Conservation (phyloP, 768 basidiomycete genomes). For the Suillus luteus region DNA sequence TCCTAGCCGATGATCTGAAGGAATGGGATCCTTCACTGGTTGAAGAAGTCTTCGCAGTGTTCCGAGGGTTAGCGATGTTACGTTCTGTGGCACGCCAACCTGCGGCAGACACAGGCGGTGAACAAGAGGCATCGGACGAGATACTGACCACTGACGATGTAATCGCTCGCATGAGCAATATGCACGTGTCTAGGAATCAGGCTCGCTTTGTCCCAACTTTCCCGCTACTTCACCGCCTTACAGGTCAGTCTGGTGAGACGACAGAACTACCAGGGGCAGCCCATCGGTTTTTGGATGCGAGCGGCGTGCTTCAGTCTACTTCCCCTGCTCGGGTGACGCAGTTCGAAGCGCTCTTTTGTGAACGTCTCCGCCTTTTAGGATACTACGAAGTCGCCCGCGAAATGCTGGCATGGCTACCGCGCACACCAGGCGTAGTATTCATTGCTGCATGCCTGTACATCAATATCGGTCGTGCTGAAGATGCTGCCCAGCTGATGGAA, state of each 20-base stretch:
- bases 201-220: constrained; percentile 51
- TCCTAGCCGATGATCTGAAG: constrained; percentile 63
- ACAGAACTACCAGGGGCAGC: constrained; percentile 58
- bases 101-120: constrained; percentile 39
- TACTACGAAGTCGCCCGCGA: constrained; percentile 63
- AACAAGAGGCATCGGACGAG: constrained; percentile 34
- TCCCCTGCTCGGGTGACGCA: constrained; percentile 68
- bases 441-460: constrained; percentile 70
- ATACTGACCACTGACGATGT: constrained; percentile 61
- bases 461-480: constrained; percentile 65
- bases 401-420: constrained; percentile 75
- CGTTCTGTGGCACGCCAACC: constrained; percentile 63
- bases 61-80: constrained; percentile 75
- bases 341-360: constrained; percentile 73
- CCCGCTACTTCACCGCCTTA: constrained; percentile 65
- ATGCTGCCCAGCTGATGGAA: constrained; percentile 73
- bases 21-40: constrained; percentile 66
- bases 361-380: constrained; percentile 63
- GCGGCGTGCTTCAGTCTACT: constrained; percentile 66
- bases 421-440: constrained; percentile 75
- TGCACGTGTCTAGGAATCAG: constrained; percentile 64
- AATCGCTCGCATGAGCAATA: constrained; percentile 62
- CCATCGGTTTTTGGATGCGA: constrained; percentile 69
- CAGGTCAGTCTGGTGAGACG: constrained; percentile 52
- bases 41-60: constrained; percentile 77